Percentiles rank a stretch among this genome's conserved stretches.
Conservation (phyloP, 345 rosid genomes). For the Salix udensis region DNA sequence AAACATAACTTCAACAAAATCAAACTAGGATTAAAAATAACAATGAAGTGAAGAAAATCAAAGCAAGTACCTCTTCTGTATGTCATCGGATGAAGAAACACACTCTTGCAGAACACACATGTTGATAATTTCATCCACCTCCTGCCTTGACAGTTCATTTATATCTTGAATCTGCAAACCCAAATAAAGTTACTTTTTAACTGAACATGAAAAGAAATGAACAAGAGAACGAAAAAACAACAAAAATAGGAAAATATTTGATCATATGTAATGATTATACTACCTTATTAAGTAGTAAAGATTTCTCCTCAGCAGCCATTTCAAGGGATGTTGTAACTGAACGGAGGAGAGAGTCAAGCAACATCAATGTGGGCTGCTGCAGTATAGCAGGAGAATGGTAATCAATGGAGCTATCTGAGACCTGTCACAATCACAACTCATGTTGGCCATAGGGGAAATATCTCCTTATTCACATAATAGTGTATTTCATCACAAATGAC, state of each 20-base stretch:
- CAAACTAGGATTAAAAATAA: background rate
- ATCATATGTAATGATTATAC: background rate
- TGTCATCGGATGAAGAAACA: conserved; percentile 64
- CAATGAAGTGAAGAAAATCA: background rate
- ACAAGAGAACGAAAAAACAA: background rate
- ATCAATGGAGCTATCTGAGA: conserved; percentile 45
- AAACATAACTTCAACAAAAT: background rate
- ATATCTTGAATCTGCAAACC: conserved; percentile 69
- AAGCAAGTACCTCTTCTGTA: conserved; percentile 63
- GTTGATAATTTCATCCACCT: conserved; percentile 81
- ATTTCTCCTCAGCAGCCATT: conserved; percentile 85
- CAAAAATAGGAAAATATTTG: background rate
- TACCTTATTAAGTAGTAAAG: conserved; percentile 76
- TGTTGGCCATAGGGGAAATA: conserved; percentile 7
- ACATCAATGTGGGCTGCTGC: conserved; percentile 66
- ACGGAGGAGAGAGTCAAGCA: conserved; percentile 60
- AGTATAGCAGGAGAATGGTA: conserved; percentile 39
- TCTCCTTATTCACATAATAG: background rate
- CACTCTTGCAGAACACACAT: conserved; percentile 55
- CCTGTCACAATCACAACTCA: conserved; percentile 33
- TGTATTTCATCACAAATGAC: background rate
- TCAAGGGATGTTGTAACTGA: conserved; percentile 65
- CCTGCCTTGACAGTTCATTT: conserved; percentile 92
- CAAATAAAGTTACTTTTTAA: background rate
- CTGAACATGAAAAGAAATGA: background rate